Evolutionary conservation across 176 grass and related monocot genomes (phyloP), one percentile per base, ranked within the genome.

Genomic region (Pharus latifolius): DNA sequence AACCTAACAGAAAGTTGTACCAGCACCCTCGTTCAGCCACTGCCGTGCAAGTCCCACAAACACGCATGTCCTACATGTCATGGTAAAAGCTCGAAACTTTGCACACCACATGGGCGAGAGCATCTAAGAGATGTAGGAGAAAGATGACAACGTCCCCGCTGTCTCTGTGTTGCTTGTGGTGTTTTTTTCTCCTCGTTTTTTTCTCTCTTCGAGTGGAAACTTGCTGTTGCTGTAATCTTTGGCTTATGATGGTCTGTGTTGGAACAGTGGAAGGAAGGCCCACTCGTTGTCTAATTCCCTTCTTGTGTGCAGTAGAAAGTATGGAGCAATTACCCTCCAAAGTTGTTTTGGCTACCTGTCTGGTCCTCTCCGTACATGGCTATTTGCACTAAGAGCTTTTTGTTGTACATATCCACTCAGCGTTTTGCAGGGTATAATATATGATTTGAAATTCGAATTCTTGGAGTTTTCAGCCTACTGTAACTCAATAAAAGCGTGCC

Each of bases 61-160:
- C 17, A 38, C 10, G 16, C 51, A 7, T 56, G 33, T 3, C 55
- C 55, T 14, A 17, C 18, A 34, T 27, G 54, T 6, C 45, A 14
- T 49, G 44, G 65, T 27, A 14, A 23, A 24, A 37, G 8, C 35
- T 38, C 9, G 35, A 4, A 38, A 9, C 35, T 38, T 38, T 38
- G 35, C 9, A 9, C 35, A 9, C 35, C 6, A 9, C 6, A 4
- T 38, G 6, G 47, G 66, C 46, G 5, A 14, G 47, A 14, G 58
- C 72, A 64, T 41, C 67, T 17, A 56, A 45, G 57, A 72, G 56
- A n/a, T 11, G 54, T 31, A 32, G 26, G 66, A 32, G 14, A 67
- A 45, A 33, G 66, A 17, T 13, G 66, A 71, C 77, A 54, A n/a
- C 56, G 58, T 54, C 67, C 8, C 35, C 58, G 49, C 68, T 65